Evolutionary conservation across 169 alveolate species (phyloP).

Genomic region (Eimeria tenella): DNA sequence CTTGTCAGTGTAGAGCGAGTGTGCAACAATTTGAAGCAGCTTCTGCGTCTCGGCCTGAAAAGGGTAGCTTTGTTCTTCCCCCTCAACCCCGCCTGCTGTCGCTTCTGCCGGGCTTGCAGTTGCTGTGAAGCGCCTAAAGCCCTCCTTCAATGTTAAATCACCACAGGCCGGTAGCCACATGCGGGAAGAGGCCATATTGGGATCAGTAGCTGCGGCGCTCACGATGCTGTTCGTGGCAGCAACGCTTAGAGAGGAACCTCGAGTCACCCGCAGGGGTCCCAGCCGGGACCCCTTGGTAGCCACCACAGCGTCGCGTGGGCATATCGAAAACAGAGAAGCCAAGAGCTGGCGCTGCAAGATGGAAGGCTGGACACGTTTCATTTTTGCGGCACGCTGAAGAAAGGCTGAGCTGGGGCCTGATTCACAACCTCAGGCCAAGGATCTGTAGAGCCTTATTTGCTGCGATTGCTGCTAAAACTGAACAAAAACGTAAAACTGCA

Average conservation of each 20-base stretch:
- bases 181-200: background rate
- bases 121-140: background rate
- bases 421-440: no score
- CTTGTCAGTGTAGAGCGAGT: conserved; percentile 97
- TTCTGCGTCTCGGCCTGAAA: conserved; percentile 98
- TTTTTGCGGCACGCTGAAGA: background rate
- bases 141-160: background rate
- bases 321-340: background rate
- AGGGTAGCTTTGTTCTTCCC: conserved; percentile 75
- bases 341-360: conserved; percentile 17
- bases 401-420: background rate
- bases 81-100: background rate
- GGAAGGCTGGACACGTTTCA: conserved; percentile 17
- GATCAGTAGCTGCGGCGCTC: background rate
- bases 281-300: background rate
- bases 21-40: conserved; percentile 97
- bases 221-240: background rate
- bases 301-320: background rate
- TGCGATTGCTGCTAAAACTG: no score
- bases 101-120: background rate
- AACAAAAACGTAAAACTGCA: no score
- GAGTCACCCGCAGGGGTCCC: background rate
- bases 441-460: no score
- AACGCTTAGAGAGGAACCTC: background rate
- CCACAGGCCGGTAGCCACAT: background rate